These are phyloP conservation scores for Plantago major DNA, from an alignment of 257 asterid species.

Conservation along the genomic window DNA sequence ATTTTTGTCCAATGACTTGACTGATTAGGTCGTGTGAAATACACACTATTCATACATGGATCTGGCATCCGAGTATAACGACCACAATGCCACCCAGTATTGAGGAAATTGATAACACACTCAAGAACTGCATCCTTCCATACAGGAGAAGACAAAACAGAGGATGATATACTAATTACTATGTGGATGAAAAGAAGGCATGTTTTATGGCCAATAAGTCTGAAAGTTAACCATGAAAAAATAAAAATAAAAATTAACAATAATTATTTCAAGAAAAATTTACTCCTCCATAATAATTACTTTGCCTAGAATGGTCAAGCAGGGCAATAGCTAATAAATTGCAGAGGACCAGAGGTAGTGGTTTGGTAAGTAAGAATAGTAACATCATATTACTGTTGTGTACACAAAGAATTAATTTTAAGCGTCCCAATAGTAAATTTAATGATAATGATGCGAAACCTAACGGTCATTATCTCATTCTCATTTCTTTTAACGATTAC, in stretches of 20 bases:
- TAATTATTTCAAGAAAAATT: background rate
- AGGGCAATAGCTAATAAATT: background rate
- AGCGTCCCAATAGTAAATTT: too few species aligned
- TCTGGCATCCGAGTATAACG: background rate
- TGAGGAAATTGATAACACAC: background rate
- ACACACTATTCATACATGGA: too few species aligned
- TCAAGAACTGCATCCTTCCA: background rate
- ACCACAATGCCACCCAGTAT: background rate
- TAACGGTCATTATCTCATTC: too few species aligned
- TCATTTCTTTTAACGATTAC: too few species aligned
- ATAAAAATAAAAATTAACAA: background rate
- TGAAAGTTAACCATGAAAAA: background rate
- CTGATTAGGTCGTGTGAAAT: too few species aligned
- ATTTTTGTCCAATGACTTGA: too few species aligned
- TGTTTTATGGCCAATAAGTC: background rate
- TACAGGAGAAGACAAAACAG: background rate
- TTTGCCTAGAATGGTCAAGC: constrained; percentile 1
- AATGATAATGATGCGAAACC: too few species aligned
- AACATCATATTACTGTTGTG: too few species aligned
- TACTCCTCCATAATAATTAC: background rate
- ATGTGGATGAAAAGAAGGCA: constrained; percentile 2
- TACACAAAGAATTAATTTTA: too few species aligned
- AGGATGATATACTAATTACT: background rate
- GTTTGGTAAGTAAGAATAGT: too few species aligned
- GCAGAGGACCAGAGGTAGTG: too few species aligned